Evolutionary conservation across 2,329 filamentous ascomycete genomes (phyloP), one percentile per base, ranked within the genome.

Genomic region (Penicillium sp.): DNA sequence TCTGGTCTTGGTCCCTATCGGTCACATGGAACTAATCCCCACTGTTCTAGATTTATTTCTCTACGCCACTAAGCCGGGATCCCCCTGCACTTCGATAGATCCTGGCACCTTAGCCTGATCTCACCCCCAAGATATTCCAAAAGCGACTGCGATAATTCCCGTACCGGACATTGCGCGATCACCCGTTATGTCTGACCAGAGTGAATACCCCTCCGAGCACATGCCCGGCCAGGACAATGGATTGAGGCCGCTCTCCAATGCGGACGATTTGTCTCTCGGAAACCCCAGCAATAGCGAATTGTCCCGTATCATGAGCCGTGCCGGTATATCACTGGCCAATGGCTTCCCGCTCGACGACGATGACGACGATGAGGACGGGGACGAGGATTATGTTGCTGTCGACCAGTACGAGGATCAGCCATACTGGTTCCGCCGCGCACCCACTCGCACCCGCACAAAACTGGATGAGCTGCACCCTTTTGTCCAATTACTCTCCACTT

Each of bases 401-500:
- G 69, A 72, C 37, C 70, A 72, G 52, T 68, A 72, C 18, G 71
- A 73, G 56, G 57, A 73, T 49, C 69, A 62, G 49, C 65, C 70
- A 38, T 72, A 69, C 59, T 72, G 68, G 60, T 71, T 73, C 55
- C 70, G 70, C 33, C 69, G 68, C 38, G 66, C 67, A 14, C 69
- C 66, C 34, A 61, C 63, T n/a, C 66, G 66, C 39, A 64, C 66
- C 19, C 67, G 62, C 46, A 67, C 68, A 30, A 64, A 66, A 48
- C 55, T 73, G 9, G 83, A 85, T 60, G 76, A 80, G 42, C 80
- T 89, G 61, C 80, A 88, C 62, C 83, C 89, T 22, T 86, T 87
- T 61, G 80, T 87, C n/a, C 82, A 88, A 44, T 80, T 87, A 25
- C 77, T 96, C 42, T 88, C 81, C 34, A 55, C 69, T 38, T 72